Base-by-base conservation (phyloP, 768 basidiomycete genomes). In the Termitomyces bulborhizus region DNA sequence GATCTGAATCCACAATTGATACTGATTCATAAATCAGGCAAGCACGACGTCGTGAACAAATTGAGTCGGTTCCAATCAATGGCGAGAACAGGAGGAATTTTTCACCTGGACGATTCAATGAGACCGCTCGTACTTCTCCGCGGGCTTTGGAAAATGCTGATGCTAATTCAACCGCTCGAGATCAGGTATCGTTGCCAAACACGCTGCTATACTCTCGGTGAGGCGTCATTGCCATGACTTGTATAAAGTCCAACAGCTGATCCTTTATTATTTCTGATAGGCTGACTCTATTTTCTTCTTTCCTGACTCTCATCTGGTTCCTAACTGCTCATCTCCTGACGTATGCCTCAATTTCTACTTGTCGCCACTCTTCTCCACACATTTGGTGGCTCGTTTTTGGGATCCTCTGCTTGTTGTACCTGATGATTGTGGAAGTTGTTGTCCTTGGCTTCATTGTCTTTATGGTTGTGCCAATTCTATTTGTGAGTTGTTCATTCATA, bases 361-460 rank as follows among this genome's bases (percentile, higher is more conserved):
- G 91, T 55, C 85, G 91, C 18, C 69, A 75, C 55, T 74, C 86
- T 0, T 80, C 90, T 12, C 91, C 91, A 7, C 86, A 91, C 60
- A 71, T 93, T 32, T 93, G 90, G 90, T 93, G 89, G 88, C 80
- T 92, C 46, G 82, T 81, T 21, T 91, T 93, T 65, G 85, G 82
- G 36, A 85, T 93, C 61, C 71, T 93, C 13, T 84, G 86, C 69
- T 81, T 88, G 42, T 84, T 88, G 74, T 93, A 93, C 64, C 62
- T 92, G 53, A 83, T 87, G 76, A 76, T 81, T 6, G 63, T 76
- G 27, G 76, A 93, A 68, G 83, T 93, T 47, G 67, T 92, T 53
- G 61, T 92, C 4, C 78, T 93, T 15, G 88, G 85, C 26, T 73
- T 92, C 57, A 72, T 90, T 12, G 83, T 93, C 32, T 87, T 93